phyloP scores from a whole-genome alignment of 305 asterid genomes.

The Solanum hybrid region DNA sequence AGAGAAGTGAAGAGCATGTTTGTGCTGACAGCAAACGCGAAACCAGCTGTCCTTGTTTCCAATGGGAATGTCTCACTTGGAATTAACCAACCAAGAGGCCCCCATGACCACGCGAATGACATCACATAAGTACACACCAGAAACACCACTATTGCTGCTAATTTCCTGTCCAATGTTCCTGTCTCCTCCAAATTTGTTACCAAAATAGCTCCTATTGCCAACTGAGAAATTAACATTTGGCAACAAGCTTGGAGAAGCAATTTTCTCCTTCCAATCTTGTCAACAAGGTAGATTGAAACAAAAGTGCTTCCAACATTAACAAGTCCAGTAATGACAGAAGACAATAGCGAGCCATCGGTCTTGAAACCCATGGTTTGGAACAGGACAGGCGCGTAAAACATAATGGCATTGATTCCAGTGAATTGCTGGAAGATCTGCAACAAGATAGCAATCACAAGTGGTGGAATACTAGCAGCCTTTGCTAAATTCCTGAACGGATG shows the following conservation, averaged over 20 bases:
- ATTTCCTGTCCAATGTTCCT: not conserved
- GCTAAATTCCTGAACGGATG: constrained; percentile 18
- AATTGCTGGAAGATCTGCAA: constrained; percentile 34
- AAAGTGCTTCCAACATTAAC: constrained; percentile 30
- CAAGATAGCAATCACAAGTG: constrained; percentile 18
- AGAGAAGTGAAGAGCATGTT: constrained; percentile 17
- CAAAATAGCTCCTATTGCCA: constrained; percentile 7
- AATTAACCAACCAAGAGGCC: constrained; percentile 17
- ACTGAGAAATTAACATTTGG: constrained; percentile 28
- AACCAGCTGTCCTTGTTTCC: constrained; percentile 18
- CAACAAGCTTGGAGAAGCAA: constrained; percentile 30
- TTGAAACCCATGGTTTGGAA: constrained; percentile 41
- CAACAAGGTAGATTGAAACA: constrained; percentile 20
- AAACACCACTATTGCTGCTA: constrained; percentile 5
- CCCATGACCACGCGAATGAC: constrained; percentile 22
- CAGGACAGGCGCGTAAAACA: constrained; percentile 56
- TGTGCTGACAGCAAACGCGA: constrained; percentile 15
- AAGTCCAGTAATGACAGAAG: constrained; percentile 27
- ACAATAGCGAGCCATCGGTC: constrained; percentile 23
- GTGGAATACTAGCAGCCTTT: constrained; percentile 25
- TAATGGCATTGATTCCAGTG: constrained; percentile 46
- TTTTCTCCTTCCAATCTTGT: constrained; percentile 19
- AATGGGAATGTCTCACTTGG: constrained; percentile 16
- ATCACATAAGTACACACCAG: constrained; percentile 11
- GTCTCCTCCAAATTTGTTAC: not conserved